Evolutionary conservation across 2,329 filamentous ascomycete genomes (phyloP), one percentile per base, ranked within the genome.

Genomic region (Geosmithia flava): DNA sequence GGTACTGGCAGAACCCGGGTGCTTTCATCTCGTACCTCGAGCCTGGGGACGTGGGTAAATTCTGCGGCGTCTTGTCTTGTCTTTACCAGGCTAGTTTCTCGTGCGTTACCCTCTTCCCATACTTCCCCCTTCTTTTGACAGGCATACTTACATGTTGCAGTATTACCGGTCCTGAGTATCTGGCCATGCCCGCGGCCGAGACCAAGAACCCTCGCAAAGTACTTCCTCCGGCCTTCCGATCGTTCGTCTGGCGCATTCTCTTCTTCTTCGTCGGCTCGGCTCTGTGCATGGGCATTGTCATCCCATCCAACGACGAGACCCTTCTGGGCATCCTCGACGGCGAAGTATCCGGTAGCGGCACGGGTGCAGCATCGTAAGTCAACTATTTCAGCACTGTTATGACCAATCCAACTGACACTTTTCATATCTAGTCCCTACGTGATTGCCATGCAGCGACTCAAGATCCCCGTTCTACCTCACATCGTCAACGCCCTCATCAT

Each of bases 401-500:
- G 37, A 4, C 15, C 13, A 13, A n/a, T n/a, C 37, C 37, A 3
- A 40, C 37, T 13, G 13, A 16, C 42, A 23, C 42, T 16, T 3
- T 11, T 15, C 20, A 11, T 8, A 11, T 85, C 81, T 37, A 37
- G 33, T 2, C 82, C 82, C 6, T 72, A 85, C 46, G 78, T 82
- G 56, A 75, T 82, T 50, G 74, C 75, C 29, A 74, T 74, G 37
- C 67, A 72, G 37, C 69, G 76, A 17, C 82, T 81, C 29, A 81
- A 81, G 42, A 79, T 87, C 49, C 66, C 68, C 7, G 74, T 77
- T 3, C 74, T 87, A 3, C 76, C 80, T 4, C 69, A 78, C 55
- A 81, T 90, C 59, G 81, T 91, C 70, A 91, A 91, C 62, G 85
- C 80, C 16, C 80, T 88, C 7, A 76, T 91, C 11, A 70, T 91